A percentile compares a stretch with the other conserved stretches of the same genome.
These are phyloP conservation scores for Aspergillus leporis DNA, from an alignment of 495 filamentous ascomycete species.

Conservation along the genomic window DNA sequence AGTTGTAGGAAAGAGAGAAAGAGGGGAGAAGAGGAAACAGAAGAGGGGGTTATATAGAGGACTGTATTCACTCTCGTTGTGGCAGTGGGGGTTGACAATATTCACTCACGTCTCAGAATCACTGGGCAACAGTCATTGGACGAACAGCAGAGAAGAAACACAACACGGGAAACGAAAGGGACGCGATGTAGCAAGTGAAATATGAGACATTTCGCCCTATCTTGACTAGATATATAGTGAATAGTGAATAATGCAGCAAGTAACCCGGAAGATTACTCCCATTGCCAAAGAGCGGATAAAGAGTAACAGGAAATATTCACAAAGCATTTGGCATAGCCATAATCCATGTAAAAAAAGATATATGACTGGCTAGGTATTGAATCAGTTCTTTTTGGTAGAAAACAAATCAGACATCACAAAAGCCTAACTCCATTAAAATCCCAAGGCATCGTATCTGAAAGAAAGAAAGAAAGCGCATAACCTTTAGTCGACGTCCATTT, in stretches of 20 bases:
- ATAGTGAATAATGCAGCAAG: background rate
- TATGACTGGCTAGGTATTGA: slow-evolving; percentile 1
- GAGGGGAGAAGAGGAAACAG: slow-evolving; percentile 6
- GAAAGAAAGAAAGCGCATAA: slow-evolving; percentile 10
- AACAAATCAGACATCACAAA: slow-evolving; percentile 21
- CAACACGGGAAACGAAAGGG: background rate
- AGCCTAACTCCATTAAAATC: slow-evolving; percentile 26
- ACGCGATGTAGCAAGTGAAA: background rate
- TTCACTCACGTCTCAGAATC: too few species aligned
- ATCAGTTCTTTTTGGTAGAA: slow-evolving; percentile 16
- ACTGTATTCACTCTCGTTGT: background rate
- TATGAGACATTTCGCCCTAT: background rate
- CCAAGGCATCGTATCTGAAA: slow-evolving; percentile 19
- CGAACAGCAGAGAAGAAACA: too few species aligned
- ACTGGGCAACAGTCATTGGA: too few species aligned
- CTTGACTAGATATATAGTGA: background rate
- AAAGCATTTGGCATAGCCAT: background rate
- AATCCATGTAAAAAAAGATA: background rate
- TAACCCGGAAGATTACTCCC: background rate
- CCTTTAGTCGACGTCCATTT: slow-evolving; percentile 71
- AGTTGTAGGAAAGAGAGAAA: slow-evolving; percentile 11
- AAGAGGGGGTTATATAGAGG: background rate
- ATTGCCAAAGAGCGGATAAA: background rate
- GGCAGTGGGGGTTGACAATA: too few species aligned
- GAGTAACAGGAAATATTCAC: background rate